These are phyloP conservation scores for Lyophyllum decastes DNA, from an alignment of 768 basidiomycete genomes.

Conservation along the genomic window DNA sequence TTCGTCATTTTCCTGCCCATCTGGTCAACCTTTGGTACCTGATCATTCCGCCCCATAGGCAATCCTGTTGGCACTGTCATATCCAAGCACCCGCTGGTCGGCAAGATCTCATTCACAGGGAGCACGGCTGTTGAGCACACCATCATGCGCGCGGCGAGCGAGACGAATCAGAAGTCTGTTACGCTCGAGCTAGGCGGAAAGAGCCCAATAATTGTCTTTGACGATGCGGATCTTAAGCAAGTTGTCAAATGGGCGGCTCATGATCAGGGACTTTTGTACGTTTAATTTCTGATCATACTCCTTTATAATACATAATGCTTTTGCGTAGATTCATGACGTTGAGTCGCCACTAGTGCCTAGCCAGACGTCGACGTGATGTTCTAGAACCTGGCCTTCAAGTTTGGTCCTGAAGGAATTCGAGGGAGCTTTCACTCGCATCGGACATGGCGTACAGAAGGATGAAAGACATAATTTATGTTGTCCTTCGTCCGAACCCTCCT, in stretches of 20 bases:
- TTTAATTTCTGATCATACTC: too few relatives aligned
- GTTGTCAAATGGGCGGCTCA: constrained; percentile 58
- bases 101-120: constrained; percentile 76
- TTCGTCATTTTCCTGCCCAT: not conserved
- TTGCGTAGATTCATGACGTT: too few relatives aligned
- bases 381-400: too few relatives aligned
- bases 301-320: too few relatives aligned
- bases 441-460: too few relatives aligned
- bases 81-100: constrained; percentile 52
- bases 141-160: constrained; percentile 63
- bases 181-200: constrained; percentile 81
- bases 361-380: too few relatives aligned
- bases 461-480: too few relatives aligned
- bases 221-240: constrained; percentile 60
- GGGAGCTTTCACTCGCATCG: too few relatives aligned
- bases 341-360: too few relatives aligned
- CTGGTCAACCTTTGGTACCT: not conserved
- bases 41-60: not conserved
- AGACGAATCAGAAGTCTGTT: constrained; percentile 67
- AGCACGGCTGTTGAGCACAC: constrained; percentile 62
- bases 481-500: too few relatives aligned
- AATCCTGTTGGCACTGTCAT: constrained; percentile 54
- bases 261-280: constrained; percentile 64
- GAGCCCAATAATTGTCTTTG: constrained; percentile 60
- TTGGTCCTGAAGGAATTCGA: too few relatives aligned